Conservation (phyloP, 345 rosid species). For the thale cress (Arabidopsis thaliana) region TAIR10.1 NC_003076.8:17160001-17160500, state of each 20-base stretch:
- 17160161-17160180: not conserved
- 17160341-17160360: not conserved
- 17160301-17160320: slow-evolving; percentile 8
- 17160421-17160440: slow-evolving; percentile 18
- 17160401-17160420: not conserved
- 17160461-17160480: not conserved
- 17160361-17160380: not conserved
- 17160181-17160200: not conserved
- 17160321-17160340: slow-evolving; percentile 19
- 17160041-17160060: not conserved
- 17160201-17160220: not conserved
- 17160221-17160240: slow-evolving; percentile 1
- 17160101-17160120: not conserved
- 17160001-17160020: not conserved
- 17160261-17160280: not conserved
- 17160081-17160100: not conserved
- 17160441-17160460: not conserved
- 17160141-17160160: not conserved
- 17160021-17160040: not conserved
- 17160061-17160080: not conserved
- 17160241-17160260: not conserved
- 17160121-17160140: not conserved
- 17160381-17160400: not conserved
- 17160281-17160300: not conserved
- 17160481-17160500: not conserved